These are phyloP conservation scores for Onygena corvina DNA, from an alignment of 2,329 filamentous ascomycete species.

Conservation along the genomic window DNA sequence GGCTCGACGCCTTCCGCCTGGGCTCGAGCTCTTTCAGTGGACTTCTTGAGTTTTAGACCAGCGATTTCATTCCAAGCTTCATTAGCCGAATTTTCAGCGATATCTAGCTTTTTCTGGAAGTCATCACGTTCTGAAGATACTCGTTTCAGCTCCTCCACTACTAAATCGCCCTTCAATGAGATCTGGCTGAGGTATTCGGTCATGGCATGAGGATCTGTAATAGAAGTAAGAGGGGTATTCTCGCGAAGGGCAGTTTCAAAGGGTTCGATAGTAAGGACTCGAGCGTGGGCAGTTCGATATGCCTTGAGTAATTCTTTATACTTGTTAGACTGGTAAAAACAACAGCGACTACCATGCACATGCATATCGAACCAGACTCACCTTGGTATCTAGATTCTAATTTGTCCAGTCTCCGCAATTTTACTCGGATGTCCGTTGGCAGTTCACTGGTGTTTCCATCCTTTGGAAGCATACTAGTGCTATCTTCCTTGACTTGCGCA, in stretches of 20 bases:
- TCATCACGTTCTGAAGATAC: constrained; percentile 71
- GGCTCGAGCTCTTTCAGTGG: constrained; percentile 27
- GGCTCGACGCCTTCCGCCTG: constrained; percentile 25
- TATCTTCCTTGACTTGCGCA: constrained; percentile 4
- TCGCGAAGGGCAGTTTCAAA: constrained; percentile 88
- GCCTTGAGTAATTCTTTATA: constrained; percentile 68
- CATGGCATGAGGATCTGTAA: constrained; percentile 69
- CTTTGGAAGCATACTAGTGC: constrained; percentile 17
- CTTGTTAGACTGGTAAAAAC: not conserved
- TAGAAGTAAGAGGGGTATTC: constrained; percentile 80
- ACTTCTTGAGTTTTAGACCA: constrained; percentile 35
- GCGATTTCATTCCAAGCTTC: constrained; percentile 54
- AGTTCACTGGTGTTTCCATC: constrained; percentile 41
- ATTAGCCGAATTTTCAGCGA: constrained; percentile 51
- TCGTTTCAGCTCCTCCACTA: constrained; percentile 83
- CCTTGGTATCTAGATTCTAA: constrained; percentile 78
- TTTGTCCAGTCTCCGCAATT: constrained; percentile 76
- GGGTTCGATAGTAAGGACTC: constrained; percentile 75
- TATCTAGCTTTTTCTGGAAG: constrained; percentile 63
- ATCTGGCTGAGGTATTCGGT: constrained; percentile 84
- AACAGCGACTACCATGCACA: not conserved
- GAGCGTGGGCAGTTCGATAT: constrained; percentile 80
- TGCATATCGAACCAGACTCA: no score
- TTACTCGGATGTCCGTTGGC: constrained; percentile 60
- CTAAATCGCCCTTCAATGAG: constrained; percentile 77